A percentile compares a stretch with the other conserved stretches of the same genome.
Evolutionary conservation across 495 filamentous ascomycete species (phyloP).

Genomic region (Apodospora peruviana): DNA sequence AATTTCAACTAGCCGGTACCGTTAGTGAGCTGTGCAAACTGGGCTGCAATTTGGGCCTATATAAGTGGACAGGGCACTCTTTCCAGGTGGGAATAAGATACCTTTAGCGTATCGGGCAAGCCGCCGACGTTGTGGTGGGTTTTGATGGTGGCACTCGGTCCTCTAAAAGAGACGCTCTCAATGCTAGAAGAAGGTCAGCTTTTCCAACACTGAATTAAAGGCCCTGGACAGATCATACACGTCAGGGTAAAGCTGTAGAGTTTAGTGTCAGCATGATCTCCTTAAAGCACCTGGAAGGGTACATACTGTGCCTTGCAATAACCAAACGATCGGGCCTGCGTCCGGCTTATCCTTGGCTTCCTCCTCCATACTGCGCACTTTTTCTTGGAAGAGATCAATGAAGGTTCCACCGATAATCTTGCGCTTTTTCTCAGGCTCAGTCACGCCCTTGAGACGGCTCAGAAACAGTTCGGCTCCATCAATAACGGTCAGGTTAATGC

Average conservation of each 20-base stretch:
- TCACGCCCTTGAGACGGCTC: conserved; percentile 63
- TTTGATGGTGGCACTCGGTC: conserved; percentile 12
- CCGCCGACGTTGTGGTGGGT: conserved; percentile 82
- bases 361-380: conserved; percentile 69
- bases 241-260: conserved; percentile 26
- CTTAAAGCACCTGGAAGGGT: conserved; percentile 16
- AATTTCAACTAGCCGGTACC: no score
- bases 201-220: no score
- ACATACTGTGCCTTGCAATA: conserved; percentile 23
- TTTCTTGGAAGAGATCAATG: conserved; percentile 84
- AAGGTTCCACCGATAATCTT: conserved; percentile 70
- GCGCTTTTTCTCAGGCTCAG: conserved; percentile 84
- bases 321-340: conserved; percentile 19
- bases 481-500: conserved; percentile 85
- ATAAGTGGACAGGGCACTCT: no score
- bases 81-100: no score
- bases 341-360: conserved; percentile 49
- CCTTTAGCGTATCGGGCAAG: conserved; percentile 35
- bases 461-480: conserved; percentile 77
- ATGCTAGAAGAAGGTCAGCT: no score
- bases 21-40: no score
- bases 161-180: conserved; percentile 9
- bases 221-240: conserved; percentile 26
- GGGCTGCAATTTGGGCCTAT: no score
- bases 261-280: conserved; percentile 24